These are phyloP conservation scores for Pseudogymnoascus sp. DNA, from an alignment of 2,329 filamentous ascomycete genomes.

Conservation along the genomic window DNA sequence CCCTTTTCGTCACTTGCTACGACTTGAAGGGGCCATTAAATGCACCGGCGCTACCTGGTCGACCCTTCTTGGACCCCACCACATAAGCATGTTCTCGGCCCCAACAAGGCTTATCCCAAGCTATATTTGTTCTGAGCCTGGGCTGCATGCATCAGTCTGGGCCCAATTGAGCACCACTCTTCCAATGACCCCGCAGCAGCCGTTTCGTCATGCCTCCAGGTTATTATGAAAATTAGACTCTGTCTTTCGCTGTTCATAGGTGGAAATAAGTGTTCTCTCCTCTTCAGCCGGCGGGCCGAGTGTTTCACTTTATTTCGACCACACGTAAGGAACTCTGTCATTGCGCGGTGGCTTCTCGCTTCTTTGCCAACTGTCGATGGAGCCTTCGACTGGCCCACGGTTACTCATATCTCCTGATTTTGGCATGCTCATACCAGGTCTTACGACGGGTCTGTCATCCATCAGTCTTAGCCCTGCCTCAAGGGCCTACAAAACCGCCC, in stretches of 20 bases:
- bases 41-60: not conserved
- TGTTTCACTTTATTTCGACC: not conserved
- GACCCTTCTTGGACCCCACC: not conserved
- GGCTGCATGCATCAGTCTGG: not conserved
- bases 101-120: not conserved
- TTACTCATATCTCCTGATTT: not conserved
- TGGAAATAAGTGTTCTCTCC: not conserved
- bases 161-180: not conserved
- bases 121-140: not conserved
- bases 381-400: too few species aligned
- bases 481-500: not conserved
- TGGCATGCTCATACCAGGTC: not conserved
- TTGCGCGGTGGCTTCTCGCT: not conserved
- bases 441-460: conserved; percentile 2
- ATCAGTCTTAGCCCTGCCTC: not conserved
- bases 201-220: not conserved
- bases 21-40: not conserved
- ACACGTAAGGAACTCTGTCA: not conserved
- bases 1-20: not conserved
- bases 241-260: not conserved
- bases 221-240: not conserved
- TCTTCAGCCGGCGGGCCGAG: not conserved
- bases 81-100: not conserved
- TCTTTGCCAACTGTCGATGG: not conserved
- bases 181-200: not conserved